A percentile compares a stretch with the other conserved stretches of the same genome.
Evolutionary conservation across 306 rosid species (phyloP).

Genomic region (Dalbergia cultrata): DNA sequence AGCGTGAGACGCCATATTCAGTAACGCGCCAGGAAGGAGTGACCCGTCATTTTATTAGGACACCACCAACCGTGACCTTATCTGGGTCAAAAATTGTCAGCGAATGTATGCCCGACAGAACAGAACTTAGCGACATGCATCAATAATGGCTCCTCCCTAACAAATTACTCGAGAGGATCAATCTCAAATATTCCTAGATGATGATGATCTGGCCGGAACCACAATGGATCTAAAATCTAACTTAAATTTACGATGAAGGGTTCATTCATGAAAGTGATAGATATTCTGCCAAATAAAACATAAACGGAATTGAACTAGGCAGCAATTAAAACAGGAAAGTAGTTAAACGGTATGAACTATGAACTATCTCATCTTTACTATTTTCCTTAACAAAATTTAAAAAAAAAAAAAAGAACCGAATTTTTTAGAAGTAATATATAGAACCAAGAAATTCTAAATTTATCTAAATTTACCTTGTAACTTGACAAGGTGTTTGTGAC

Average conservation of each 20-base stretch:
- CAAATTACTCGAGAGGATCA: background rate
- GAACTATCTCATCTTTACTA: too few relatives aligned
- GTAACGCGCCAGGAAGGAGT: background rate
- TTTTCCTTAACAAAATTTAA: too few relatives aligned
- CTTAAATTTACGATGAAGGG: background rate
- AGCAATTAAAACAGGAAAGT: background rate
- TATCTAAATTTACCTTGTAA: conserved; percentile 56
- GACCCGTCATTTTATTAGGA: background rate
- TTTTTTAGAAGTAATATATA: background rate
- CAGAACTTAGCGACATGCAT: conserved; percentile 3
- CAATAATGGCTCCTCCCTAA: conserved; percentile 16
- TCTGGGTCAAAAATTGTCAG: conserved; percentile 41
- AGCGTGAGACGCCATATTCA: background rate
- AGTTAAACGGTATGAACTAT: background rate
- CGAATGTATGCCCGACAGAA: conserved; percentile 6
- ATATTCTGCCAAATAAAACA: background rate
- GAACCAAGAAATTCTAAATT: background rate
- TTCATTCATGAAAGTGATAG: background rate
- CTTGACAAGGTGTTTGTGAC: conserved; percentile 76
- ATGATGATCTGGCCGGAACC: conserved; percentile 16
- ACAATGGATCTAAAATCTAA: conserved; percentile 21
- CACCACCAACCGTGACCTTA: background rate
- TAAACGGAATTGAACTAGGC: background rate
- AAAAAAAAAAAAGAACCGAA: background rate
- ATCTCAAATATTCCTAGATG: conserved; percentile 33